Evolutionary conservation across 495 filamentous ascomycete genomes (phyloP), one percentile per base, ranked within the genome.

Genomic region (Penicillium atrosanguineum): DNA sequence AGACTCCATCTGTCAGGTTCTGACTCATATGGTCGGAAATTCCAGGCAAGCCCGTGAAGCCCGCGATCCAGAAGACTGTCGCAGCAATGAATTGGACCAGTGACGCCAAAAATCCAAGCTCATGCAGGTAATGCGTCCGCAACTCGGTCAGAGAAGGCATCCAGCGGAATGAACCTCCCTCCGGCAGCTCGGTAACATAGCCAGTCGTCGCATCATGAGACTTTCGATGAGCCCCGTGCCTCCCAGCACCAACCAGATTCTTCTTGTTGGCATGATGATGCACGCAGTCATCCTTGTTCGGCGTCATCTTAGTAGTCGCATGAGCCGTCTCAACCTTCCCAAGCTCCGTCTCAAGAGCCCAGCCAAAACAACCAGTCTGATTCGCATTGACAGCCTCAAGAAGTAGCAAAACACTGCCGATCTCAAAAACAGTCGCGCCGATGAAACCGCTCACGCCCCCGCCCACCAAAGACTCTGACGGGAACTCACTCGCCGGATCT

Each of bases 381-480:
- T 85, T 83, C 50, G 83, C 83, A 65, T 89, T 88, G 5, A 89
- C 72, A 9, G 86, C 86, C 61, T 91, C 87, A 4, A 87, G 63
- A 59, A 89, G 74, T 14, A 89, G 67, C 20, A 90, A 61, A 0
- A 89, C 64, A 52, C 79, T 83, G 0, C 86, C 86, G 16, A 88
- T 50, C 59, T 87, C 83, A 62, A 90, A 89, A 4, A 89, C 68
- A 0, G 83, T 87, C 1, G 83, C 83, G n/a, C 87, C 87, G 23
- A 89, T 76, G 53, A 88, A 85, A 5, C 81, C 86, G 0, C 81
- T 84, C 8, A 87, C 75, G 11, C 87, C 87, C 5, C 83, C 82
- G 7, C 75, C 85, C 38, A 63, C 46, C 2, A 69, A 39, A 0
- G 63, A 59, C 64, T 89, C 87, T 21, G 71, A 70, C 2, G 62